Conservation (phyloP, 2,329 filamentous ascomycete genomes). For the Fusarium pseudocircinatum region DNA sequence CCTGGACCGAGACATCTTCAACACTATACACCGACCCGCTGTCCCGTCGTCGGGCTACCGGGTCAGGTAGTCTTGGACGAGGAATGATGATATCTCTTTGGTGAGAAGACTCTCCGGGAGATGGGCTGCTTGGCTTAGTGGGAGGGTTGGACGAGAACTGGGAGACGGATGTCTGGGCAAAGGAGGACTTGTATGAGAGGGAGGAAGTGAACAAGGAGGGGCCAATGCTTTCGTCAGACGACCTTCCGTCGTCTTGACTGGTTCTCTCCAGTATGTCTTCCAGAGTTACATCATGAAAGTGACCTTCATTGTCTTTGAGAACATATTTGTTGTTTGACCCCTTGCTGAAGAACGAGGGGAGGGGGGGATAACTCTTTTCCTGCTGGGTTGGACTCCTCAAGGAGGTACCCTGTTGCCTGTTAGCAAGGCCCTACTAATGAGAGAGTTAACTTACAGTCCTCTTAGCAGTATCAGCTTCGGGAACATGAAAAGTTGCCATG, state of each 20-base stretch:
- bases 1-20: neutral
- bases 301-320: neutral
- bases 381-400: neutral
- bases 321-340: neutral
- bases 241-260: slow-evolving; percentile 4
- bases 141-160: neutral
- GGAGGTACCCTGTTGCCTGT: neutral
- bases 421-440: neutral
- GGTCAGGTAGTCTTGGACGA: slow-evolving; percentile 1
- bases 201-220: slow-evolving; percentile 15
- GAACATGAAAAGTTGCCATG: neutral
- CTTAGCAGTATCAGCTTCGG: neutral
- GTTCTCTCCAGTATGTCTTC: neutral
- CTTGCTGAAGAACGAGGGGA: slow-evolving; percentile 7
- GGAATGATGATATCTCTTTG: slow-evolving; percentile 1
- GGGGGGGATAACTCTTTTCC: neutral
- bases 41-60: slow-evolving; percentile 5
- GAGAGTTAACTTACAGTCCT: neutral
- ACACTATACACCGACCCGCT: neutral
- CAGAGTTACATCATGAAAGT: neutral
- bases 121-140: neutral
- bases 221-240: slow-evolving; percentile 12
- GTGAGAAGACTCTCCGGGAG: neutral
- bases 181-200: slow-evolving; percentile 26
- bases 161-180: slow-evolving; percentile 21